Base-by-base conservation (phyloP, 768 basidiomycete genomes). In the Heimioporus sp. region DNA sequence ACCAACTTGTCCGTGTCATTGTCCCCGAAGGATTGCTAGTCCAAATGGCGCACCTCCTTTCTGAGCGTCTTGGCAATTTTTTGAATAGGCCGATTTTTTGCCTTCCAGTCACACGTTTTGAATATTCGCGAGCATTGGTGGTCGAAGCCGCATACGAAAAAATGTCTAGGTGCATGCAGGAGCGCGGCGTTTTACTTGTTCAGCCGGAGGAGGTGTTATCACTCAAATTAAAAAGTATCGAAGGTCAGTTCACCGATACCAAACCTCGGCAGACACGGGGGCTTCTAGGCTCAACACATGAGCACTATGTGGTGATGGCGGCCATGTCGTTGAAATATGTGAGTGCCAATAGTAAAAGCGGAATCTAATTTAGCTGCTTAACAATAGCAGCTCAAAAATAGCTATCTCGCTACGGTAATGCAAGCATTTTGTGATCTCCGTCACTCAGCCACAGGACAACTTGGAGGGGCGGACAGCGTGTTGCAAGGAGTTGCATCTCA, bases 41-140 rank as follows among this genome's bases (percentile, higher is more conserved):
- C 39, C 39, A 40, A 12, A 40, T 40, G 39, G 21, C 12, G 3
- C 11, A 21, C 1, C 12, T 21, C 8, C 39, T 40, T 19, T 19
- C 21, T 11, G 63, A 70, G 10, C 70, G 73, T 5, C 57, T 82
- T 2, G 62, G 71, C 19, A 74, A 77, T 8, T 70, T 82, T 12
- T 11, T 20, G 10, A 40, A 40, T 12, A 40, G 39, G 20, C 19
- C 10, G 39, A 21, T 40, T 20, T 40, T 12, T 20, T 10, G 21
- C 12, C 15, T 40, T 0, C 39, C 39, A 6, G 21, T 40, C 39
- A 12, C 39, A 9, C 39, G 39, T 10, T 61, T 69, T 9, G 50
- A 32, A 24, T 67, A 17, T 52, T 54, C 15, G 24, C 24, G 7
- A 28, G 6, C 5, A 28, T 5, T 28, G n/a, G n/a, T 8, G 4